Evolutionary conservation across 2,329 filamentous ascomycete species (phyloP), one percentile per base, ranked within the genome.

Genomic region (Talaromyces sp.): DNA sequence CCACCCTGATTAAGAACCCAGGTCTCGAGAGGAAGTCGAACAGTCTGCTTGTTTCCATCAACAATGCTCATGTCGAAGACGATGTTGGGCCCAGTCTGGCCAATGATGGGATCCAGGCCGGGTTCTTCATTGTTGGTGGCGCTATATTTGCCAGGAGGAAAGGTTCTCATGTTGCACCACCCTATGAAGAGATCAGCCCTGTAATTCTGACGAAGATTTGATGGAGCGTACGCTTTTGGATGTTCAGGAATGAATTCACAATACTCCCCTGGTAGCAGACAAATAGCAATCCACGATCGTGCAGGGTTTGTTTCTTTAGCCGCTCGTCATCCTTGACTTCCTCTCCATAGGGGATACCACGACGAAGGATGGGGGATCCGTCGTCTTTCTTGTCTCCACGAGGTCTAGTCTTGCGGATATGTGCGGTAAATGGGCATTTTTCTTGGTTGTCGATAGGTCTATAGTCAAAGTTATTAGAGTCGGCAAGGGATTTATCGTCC

Each of bases 331-430:
- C 62, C 6, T 69, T 68, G 5, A 78, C 69, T 62, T 79, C 77
- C 0, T 68, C 72, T 10, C 78, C 77, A 55, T 76, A 82, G 4
- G 76, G 71, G 44, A 82, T 81, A 2, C 79, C 78, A 5, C 79
- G 77, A 31, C 80, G 78, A 7, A 81, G 63, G 18, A 82, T 79
- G 8, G 76, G 74, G 42, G 57, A 66, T 14, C 71, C 66, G 8
- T 70, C 64, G 5, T 64, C 59, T 40, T 68, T 65, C 0, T 73
- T 61, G 60, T 81, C 77, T 9, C 68, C 70, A 18, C 79, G 71
- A 0, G 80, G 80, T 50, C 79, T 78, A 47, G 75, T 80, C 70
- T 82, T 82, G 50, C 80, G 79, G 31, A 77, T 76, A 57, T 82
- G 80, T 1, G 80, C 77, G 0, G 78, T 78, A 54, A 80, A 79